A percentile compares a stretch with the other conserved stretches of the same genome.
These are phyloP conservation scores for Salvia splendens DNA, from an alignment of 257 asterid genomes.

Conservation along the genomic window DNA sequence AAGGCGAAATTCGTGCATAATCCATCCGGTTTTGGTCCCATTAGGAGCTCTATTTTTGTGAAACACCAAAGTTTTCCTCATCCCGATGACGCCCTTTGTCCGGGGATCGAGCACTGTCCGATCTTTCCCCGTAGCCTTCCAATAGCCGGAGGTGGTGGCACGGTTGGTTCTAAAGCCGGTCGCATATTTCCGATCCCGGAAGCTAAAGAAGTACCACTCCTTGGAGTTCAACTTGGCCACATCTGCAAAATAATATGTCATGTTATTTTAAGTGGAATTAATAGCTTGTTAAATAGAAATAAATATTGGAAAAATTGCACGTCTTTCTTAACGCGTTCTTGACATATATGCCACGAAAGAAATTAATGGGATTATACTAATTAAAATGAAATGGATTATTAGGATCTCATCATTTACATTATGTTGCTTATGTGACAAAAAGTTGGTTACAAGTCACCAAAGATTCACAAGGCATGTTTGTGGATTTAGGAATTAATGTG, in stretches of 20 bases:
- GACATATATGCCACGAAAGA: slow-evolving; percentile 8
- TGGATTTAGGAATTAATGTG: slow-evolving; percentile 35
- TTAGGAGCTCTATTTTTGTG: slow-evolving; percentile 86
- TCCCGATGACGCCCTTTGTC: slow-evolving; percentile 52
- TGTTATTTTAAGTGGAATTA: not conserved
- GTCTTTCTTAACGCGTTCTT: slow-evolving; percentile 11
- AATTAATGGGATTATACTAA: not conserved
- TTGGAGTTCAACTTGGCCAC: slow-evolving; percentile 74
- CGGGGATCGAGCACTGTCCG: slow-evolving; percentile 55
- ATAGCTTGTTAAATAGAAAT: not conserved
- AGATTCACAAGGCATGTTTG: slow-evolving; percentile 41
- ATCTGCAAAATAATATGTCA: slow-evolving; percentile 41
- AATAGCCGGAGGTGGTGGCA: slow-evolving; percentile 74
- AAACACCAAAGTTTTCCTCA: slow-evolving; percentile 91
- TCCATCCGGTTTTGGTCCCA: slow-evolving; percentile 86
- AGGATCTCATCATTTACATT: slow-evolving; percentile 28
- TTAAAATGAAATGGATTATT: slow-evolving; percentile 15
- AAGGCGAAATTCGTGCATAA: slow-evolving; percentile 91
- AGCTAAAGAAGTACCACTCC: slow-evolving; percentile 95
- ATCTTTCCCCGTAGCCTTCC: slow-evolving; percentile 97
- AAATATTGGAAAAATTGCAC: not conserved
- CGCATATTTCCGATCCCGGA: slow-evolving; percentile 81
- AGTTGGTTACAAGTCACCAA: slow-evolving; percentile 52
- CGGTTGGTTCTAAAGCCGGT: slow-evolving; percentile 77
- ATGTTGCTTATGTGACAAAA: slow-evolving; percentile 40